These are phyloP conservation scores for Podospora fimiseda DNA, from an alignment of 495 filamentous ascomycete genomes.

Conservation along the genomic window DNA sequence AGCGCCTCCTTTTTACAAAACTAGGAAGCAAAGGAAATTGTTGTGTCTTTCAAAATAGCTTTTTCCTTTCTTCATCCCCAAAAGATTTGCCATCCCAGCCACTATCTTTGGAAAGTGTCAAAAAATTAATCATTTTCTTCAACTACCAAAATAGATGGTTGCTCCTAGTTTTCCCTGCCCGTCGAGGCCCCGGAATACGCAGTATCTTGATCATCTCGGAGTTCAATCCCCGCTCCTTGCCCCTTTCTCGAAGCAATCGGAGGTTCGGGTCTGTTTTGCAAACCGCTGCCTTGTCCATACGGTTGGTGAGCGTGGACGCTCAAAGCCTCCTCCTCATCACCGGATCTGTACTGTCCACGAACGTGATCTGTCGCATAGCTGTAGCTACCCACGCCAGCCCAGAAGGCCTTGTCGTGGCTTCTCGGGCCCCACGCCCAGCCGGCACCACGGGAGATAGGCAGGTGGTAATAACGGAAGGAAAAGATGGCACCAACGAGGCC, in stretches of 20 bases:
- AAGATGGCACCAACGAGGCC: conserved; percentile 46
- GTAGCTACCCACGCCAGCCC: conserved; percentile 55
- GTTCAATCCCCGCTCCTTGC: conserved; percentile 5
- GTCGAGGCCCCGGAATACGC: conserved; percentile 10
- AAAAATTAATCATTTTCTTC: neutral
- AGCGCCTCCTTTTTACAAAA: no score
- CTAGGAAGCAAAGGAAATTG: no score
- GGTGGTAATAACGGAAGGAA: conserved; percentile 53
- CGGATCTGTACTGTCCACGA: conserved; percentile 27
- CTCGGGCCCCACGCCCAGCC: conserved; percentile 53
- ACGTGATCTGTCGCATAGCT: conserved; percentile 39
- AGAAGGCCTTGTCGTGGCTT: conserved; percentile 49
- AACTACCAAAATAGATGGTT: neutral
- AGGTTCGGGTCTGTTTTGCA: conserved; percentile 5
- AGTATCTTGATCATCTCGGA: conserved; percentile 8
- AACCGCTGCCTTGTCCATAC: conserved; percentile 14
- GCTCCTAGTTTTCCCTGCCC: neutral
- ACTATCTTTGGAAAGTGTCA: neutral
- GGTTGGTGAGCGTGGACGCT: neutral
- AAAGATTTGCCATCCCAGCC: no score
- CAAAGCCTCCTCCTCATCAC: conserved; percentile 32
- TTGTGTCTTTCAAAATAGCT: no score
- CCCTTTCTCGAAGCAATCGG: conserved; percentile 12
- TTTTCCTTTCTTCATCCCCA: no score
- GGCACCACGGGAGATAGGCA: conserved; percentile 56